Evolutionary conservation across 2,329 filamentous ascomycete species (phyloP).

Genomic region (Lachnellula occidentalis): DNA sequence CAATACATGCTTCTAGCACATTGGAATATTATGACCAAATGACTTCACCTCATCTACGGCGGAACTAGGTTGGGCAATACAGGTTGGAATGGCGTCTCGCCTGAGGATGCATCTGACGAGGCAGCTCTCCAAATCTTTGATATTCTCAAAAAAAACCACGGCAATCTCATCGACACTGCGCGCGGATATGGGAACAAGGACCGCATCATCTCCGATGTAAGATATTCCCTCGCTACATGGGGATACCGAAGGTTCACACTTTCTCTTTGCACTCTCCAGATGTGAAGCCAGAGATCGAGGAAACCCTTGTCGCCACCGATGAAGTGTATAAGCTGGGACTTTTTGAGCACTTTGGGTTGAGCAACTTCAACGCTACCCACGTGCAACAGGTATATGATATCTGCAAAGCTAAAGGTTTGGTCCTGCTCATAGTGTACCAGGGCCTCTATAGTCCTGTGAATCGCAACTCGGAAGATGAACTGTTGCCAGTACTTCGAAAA

Average conservation of each 20-base stretch:
- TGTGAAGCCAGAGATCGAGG: conserved; percentile 63
- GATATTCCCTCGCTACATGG: neutral
- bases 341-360: conserved; percentile 52
- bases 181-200: neutral
- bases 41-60: neutral
- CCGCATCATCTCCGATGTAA: neutral
- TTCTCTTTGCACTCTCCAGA: conserved; percentile 68
- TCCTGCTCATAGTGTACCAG: conserved; percentile 32
- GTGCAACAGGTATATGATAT: conserved; percentile 30
- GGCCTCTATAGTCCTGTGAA: conserved; percentile 29
- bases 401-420: conserved; percentile 25
- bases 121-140: neutral
- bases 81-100: neutral
- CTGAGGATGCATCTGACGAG: neutral
- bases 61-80: neutral
- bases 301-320: conserved; percentile 70
- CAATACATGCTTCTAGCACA: too few relatives aligned
- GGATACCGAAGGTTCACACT: conserved; percentile 52
- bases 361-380: conserved; percentile 29
- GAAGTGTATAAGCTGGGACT: conserved; percentile 74
- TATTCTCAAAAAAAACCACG: neutral
- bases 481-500: conserved; percentile 49
- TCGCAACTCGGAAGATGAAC: conserved; percentile 53
- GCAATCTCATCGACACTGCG: neutral
- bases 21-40: neutral